A percentile compares a stretch with the other conserved stretches of the same genome.
Conservation (phyloP, 2,329 filamentous ascomycete species). For the Arthrinium puccinioides region DNA sequence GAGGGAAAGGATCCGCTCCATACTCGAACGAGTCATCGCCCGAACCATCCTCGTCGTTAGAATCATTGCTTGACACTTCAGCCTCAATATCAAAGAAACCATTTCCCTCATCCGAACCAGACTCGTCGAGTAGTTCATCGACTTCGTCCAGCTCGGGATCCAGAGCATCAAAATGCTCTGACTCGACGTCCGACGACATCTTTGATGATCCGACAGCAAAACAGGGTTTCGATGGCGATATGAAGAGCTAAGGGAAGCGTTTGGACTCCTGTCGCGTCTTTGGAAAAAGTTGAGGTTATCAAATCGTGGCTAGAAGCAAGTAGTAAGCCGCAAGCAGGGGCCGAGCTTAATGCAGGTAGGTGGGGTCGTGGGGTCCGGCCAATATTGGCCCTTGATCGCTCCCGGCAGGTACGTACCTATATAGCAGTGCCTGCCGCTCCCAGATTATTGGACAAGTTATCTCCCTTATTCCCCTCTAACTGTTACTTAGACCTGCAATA, state of each 20-base stretch:
- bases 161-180: background rate
- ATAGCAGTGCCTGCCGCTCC: too few species aligned
- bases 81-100: background rate
- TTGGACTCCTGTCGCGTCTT: background rate
- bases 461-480: too few species aligned
- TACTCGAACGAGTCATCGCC: constrained; percentile 1
- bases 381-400: too few species aligned
- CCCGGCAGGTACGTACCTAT: too few species aligned
- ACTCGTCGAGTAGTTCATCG: background rate
- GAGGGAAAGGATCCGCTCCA: constrained; percentile 22
- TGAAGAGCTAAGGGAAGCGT: too few species aligned
- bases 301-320: too few species aligned
- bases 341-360: too few species aligned
- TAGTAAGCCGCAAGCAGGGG: too few species aligned
- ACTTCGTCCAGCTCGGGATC: background rate
- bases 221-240: too few species aligned
- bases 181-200: background rate
- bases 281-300: background rate
- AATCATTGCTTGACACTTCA: background rate
- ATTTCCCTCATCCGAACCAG: background rate
- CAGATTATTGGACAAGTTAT: too few species aligned
- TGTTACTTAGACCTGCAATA: too few species aligned
- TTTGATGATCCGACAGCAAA: background rate
- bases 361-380: too few species aligned
- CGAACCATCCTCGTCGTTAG: background rate